A percentile compares a stretch with the other conserved stretches of the same genome.
Conservation (phyloP, 2,329 filamentous ascomycete genomes). For the Pseudonectria buxi region DNA sequence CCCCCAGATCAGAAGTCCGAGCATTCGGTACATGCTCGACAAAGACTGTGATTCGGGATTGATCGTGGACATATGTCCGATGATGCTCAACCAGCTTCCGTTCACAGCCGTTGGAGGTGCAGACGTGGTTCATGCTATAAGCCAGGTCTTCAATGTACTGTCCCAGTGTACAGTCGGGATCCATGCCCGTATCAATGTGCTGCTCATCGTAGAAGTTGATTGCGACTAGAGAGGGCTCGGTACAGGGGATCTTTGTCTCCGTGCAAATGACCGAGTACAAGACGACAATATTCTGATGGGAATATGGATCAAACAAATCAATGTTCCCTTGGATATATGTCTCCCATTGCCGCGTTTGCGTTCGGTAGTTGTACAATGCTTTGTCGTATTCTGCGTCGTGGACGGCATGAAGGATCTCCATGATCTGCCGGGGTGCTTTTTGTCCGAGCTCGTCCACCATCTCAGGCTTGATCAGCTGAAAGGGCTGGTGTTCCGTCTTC, state of each 20-base stretch:
- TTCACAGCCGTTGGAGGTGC: constrained; percentile 78
- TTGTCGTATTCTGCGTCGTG: constrained; percentile 97
- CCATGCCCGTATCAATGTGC: constrained; percentile 61
- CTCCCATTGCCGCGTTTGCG: constrained; percentile 94
- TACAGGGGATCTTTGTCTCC: constrained; percentile 85
- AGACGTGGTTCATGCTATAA: constrained; percentile 66
- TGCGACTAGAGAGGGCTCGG: constrained; percentile 82
- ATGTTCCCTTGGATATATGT: constrained; percentile 83
- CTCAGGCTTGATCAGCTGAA: constrained; percentile 86
- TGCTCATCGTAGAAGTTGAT: constrained; percentile 94
- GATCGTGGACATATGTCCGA: constrained; percentile 92
- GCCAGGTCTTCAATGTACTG: constrained; percentile 93
- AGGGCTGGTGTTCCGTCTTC: constrained; percentile 61
- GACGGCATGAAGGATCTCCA: constrained; percentile 88
- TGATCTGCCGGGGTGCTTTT: constrained; percentile 75
- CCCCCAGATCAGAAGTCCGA: constrained; percentile 37
- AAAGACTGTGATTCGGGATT: constrained; percentile 87
- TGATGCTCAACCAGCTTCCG: constrained; percentile 88
- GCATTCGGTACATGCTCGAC: constrained; percentile 56
- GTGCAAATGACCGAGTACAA: constrained; percentile 92
- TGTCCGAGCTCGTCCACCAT: constrained; percentile 86
- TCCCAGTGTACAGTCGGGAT: constrained; percentile 86
- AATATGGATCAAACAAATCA: constrained; percentile 88
- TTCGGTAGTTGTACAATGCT: constrained; percentile 86
- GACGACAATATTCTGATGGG: constrained; percentile 93